These are phyloP conservation scores for Coniferiporia sulphurascens DNA, from an alignment of 1,284 basidiomycete species.

Conservation along the genomic window DNA sequence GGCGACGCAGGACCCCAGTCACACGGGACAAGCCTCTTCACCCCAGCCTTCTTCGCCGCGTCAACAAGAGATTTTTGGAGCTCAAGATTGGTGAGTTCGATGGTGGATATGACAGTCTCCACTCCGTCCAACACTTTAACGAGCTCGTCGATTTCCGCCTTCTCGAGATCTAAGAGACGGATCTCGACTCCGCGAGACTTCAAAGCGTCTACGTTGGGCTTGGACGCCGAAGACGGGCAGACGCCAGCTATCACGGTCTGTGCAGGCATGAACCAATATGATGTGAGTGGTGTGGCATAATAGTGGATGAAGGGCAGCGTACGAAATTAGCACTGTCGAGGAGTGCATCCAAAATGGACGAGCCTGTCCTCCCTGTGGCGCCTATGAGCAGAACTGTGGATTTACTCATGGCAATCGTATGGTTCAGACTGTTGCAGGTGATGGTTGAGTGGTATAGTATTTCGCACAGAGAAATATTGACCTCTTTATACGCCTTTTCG, in stretches of 20 bases:
- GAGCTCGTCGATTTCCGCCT: conserved; percentile 1
- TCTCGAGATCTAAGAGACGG: conserved; percentile 7
- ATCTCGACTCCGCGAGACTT: too few species aligned
- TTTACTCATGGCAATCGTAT: too few species aligned
- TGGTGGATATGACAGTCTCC: conserved; percentile 12
- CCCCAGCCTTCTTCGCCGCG: too few species aligned
- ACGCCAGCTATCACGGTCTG: conserved; percentile 11
- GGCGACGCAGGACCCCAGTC: too few species aligned
- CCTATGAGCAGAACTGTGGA: neutral
- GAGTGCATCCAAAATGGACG: neutral
- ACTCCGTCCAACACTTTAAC: neutral
- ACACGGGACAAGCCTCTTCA: too few species aligned
- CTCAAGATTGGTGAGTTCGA: neutral
- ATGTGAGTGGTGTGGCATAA: too few species aligned
- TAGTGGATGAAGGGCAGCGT: too few species aligned
- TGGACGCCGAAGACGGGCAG: conserved; percentile 12
- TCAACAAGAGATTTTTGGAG: conserved; percentile 9
- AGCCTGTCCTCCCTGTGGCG: neutral
- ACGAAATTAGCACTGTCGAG: neutral
- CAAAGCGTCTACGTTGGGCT: conserved; percentile 5
- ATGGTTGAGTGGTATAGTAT: too few species aligned
- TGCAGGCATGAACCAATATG: neutral
- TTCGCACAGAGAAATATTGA: too few species aligned
- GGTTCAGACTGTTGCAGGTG: too few species aligned
- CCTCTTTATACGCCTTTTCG: too few species aligned